Percentiles rank a stretch among this genome's conserved stretches.
Evolutionary conservation across 495 filamentous ascomycete genomes (phyloP).

Genomic region (Aspergillus cavernicola): DNA sequence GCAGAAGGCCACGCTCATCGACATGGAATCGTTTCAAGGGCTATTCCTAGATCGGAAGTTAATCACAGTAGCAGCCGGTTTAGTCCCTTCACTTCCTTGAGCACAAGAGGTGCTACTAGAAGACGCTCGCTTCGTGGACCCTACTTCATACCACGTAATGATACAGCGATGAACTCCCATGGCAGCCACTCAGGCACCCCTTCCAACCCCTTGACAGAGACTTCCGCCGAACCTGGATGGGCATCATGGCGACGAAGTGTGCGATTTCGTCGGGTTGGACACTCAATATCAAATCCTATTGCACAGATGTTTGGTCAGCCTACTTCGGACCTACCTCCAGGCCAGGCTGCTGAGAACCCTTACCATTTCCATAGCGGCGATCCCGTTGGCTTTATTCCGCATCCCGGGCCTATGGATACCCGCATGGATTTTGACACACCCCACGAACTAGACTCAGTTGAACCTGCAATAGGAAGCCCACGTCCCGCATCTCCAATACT

Average conservation of each 20-base stretch:
- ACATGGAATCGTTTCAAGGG: constrained; percentile 40
- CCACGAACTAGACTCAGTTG: constrained; percentile 44
- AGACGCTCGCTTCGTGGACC: constrained; percentile 36
- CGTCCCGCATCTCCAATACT: constrained; percentile 24
- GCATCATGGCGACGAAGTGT: constrained; percentile 42
- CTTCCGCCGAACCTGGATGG: constrained; percentile 29
- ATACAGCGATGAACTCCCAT: constrained; percentile 28
- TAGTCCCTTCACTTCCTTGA: constrained; percentile 39
- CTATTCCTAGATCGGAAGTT: constrained; percentile 36
- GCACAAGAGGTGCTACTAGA: constrained; percentile 37
- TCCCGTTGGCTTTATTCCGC: constrained; percentile 26
- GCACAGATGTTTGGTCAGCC: constrained; percentile 45
- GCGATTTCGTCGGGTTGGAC: constrained; percentile 40
- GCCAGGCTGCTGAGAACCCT: constrained; percentile 14
- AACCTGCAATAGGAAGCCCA: constrained; percentile 26
- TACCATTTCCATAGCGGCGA: constrained; percentile 22
- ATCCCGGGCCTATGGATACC: constrained; percentile 40
- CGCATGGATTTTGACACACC: constrained; percentile 39
- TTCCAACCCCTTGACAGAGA: constrained; percentile 23
- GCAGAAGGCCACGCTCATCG: constrained; percentile 50
- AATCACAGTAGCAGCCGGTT: constrained; percentile 38
- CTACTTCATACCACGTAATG: constrained; percentile 39
- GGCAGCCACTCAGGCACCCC: constrained; percentile 18
- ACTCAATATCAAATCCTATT: constrained; percentile 43
- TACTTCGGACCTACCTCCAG: constrained; percentile 16